phyloP scores from a whole-genome alignment of 2,329 filamentous ascomycete species.

The Aspergillus phoenicis region DNA sequence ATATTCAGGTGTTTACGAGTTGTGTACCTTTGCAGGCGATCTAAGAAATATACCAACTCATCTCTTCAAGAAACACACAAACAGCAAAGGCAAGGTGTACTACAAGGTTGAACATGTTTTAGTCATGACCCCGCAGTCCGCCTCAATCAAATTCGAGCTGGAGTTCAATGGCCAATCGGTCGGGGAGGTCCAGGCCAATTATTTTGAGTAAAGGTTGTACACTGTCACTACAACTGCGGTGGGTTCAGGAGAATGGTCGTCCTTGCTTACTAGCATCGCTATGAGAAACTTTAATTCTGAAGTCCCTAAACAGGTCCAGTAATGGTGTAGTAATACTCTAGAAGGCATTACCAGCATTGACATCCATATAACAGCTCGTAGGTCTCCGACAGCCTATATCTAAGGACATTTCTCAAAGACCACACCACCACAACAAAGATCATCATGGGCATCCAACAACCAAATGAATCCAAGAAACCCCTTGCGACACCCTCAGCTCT shows the following conservation, averaged over 20 bases:
- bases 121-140: constrained; percentile 22
- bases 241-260: background rate
- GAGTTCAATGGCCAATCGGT: constrained; percentile 28
- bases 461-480: too few species aligned
- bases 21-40: constrained; percentile 23
- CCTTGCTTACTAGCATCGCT: background rate
- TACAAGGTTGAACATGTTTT: constrained; percentile 14
- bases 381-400: too few species aligned
- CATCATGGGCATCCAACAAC: too few species aligned
- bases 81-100: constrained; percentile 17
- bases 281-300: too few species aligned
- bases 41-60: constrained; percentile 20
- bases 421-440: too few species aligned
- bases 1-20: constrained; percentile 7
- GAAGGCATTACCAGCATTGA: too few species aligned
- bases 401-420: too few species aligned
- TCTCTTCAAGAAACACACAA: constrained; percentile 14
- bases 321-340: too few species aligned
- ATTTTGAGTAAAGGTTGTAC: constrained; percentile 14
- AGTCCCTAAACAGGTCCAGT: too few species aligned
- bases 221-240: background rate
- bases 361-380: too few species aligned
- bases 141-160: constrained; percentile 24
- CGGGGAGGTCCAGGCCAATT: constrained; percentile 19
- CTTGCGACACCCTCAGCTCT: too few species aligned